Evolutionary conservation across 257 asterid genomes (phyloP).

Genomic region (Solanum stenotomum): DNA sequence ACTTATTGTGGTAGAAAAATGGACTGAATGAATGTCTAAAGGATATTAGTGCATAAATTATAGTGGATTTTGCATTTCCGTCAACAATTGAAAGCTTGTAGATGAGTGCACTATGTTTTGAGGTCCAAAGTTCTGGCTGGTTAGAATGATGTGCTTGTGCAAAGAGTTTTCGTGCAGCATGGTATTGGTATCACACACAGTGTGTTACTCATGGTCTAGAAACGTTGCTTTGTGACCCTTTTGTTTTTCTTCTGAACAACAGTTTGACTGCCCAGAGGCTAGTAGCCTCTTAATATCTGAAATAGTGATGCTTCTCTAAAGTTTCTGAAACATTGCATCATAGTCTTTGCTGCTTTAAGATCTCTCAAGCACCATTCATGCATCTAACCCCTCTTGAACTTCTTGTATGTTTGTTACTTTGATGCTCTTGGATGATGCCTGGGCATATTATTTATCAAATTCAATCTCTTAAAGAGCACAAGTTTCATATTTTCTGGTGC

Average conservation of each 20-base stretch:
- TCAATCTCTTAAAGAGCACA: background rate
- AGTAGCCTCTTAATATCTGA: background rate
- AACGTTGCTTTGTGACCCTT: background rate
- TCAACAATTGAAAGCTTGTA: background rate
- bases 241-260: background rate
- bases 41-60: background rate
- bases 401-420: background rate
- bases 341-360: background rate
- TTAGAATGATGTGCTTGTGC: background rate
- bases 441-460: background rate
- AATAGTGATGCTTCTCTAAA: background rate
- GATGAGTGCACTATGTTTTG: background rate
- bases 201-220: background rate
- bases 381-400: background rate
- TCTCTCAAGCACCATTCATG: background rate
- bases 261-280: background rate
- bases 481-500: background rate
- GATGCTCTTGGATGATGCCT: background rate
- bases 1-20: background rate
- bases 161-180: background rate
- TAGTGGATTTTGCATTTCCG: background rate
- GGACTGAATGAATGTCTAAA: background rate
- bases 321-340: background rate
- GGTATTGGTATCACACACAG: background rate
- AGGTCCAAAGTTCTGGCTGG: background rate